Base-by-base conservation (phyloP, 345 rosid genomes). In the Gossypium bickii region DNA sequence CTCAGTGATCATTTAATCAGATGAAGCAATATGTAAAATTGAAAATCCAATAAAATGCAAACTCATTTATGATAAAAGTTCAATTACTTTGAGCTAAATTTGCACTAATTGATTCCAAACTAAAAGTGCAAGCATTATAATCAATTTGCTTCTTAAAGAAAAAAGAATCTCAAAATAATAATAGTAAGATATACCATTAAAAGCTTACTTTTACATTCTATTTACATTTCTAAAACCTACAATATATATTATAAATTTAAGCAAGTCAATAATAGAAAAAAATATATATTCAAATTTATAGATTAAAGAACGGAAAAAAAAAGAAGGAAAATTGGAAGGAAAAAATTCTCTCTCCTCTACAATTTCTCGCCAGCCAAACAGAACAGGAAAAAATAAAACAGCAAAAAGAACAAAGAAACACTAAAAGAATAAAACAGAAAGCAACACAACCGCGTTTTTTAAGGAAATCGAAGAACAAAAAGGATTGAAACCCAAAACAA, bases 401-500 rank as follows among this genome's bases (percentile, higher is more conserved):
- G 12, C 2, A 11, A 64, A 64, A n/a, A 34, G 12, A n/a, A 18
- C 56, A 38, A 29, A 7, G 7, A 25, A 49, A 25, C n/a, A 47
- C 25, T 12, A n/a, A 43, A 10, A n/a, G 9, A 49, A 25, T 2
- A 48, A 48, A 48, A 24, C 13, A 25, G 55, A 49, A 48, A 68
- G 13, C 57, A 49, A 16, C 43, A 7, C 2, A 72, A 44, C 29
- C 43, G 41, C 43, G 38, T 52, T 70, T 29, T 53, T 53, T 34
- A 34, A 34, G 41, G 41, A 34, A 5, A 34, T 34, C 7, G 41
- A 34, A 29, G 24, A 69, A 29, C 9, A 59, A 69, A 43, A 22
- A 9, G 18, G 56, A 73, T 20, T n/a, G 27, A 47, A 59, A 71
- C n/a, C 68, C 49, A 11, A 56, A 59, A 66, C 62, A 70, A 20